Conservation (phyloP, 2,329 filamentous ascomycete genomes). For the Phyllosticta citribraziliensis region DNA sequence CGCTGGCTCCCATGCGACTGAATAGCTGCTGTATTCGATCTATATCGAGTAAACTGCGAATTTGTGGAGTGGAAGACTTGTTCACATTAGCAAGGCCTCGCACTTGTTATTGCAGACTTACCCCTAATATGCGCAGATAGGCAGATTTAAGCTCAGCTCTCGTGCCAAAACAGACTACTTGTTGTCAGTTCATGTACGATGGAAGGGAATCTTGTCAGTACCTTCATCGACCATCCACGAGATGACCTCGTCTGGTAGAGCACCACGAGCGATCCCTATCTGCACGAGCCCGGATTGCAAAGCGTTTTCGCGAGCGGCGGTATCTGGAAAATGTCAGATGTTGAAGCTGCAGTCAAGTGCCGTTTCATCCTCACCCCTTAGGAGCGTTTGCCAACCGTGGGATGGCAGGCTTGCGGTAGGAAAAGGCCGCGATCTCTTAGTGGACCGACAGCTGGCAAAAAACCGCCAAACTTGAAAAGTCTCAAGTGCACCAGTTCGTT, state of each 20-base stretch:
- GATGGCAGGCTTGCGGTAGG: slow-evolving; percentile 18
- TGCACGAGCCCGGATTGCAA: slow-evolving; percentile 33
- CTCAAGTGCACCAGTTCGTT: slow-evolving; percentile 50
- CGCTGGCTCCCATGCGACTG: neutral
- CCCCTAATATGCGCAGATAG: slow-evolving; percentile 24
- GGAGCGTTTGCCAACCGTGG: neutral
- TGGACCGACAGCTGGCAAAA: slow-evolving; percentile 23
- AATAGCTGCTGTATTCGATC: neutral
- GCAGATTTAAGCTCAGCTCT: slow-evolving; percentile 27
- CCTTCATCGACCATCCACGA: slow-evolving; percentile 34
- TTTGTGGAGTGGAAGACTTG: neutral
- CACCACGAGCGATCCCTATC: slow-evolving; percentile 26
- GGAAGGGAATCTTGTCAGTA: neutral
- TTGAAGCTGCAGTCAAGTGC: neutral
- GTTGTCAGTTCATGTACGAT: neutral
- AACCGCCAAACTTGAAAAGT: slow-evolving; percentile 48
- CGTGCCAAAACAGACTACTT: slow-evolving; percentile 14
- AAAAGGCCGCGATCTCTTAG: slow-evolving; percentile 9
- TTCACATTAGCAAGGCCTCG: neutral
- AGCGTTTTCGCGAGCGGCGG: slow-evolving; percentile 25
- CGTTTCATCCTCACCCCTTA: neutral
- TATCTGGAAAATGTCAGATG: neutral
- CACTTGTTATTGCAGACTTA: slow-evolving; percentile 18
- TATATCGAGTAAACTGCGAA: slow-evolving; percentile 1
- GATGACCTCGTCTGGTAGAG: slow-evolving; percentile 29